Percentiles rank a stretch among this genome's conserved stretches.
phyloP scores from a whole-genome alignment of 805 yeast species.

The Kazachstania psychrophila region DNA sequence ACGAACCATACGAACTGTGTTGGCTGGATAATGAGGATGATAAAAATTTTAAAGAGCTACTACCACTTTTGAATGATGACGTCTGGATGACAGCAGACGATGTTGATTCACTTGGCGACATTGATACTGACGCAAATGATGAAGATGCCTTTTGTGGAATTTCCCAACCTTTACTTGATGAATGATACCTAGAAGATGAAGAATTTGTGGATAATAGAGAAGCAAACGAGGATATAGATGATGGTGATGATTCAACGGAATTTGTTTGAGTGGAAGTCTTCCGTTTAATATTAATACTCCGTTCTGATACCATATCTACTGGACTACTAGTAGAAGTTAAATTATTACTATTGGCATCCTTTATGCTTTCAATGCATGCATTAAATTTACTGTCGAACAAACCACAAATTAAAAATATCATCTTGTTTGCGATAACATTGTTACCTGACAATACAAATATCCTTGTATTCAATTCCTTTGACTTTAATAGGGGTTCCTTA shows the following conservation, averaged over 20 bases:
- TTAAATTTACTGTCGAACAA: conserved; percentile 33
- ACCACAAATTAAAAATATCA: conserved; percentile 45
- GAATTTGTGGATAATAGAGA: background rate
- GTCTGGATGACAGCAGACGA: conserved; percentile 28
- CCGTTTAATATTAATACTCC: no score
- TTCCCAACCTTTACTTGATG: conserved; percentile 33
- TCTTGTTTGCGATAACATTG: conserved; percentile 50
- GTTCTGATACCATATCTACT: no score
- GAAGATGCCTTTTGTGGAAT: conserved; percentile 30
- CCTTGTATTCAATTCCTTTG: conserved; percentile 33
- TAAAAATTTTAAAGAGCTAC: conserved; percentile 31
- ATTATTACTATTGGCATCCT: no score
- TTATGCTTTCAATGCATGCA: conserved; percentile 5
- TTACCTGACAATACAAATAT: conserved; percentile 51
- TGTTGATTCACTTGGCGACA: conserved; percentile 25
- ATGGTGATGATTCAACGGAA: conserved; percentile 3
- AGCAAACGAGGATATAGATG: conserved; percentile 3
- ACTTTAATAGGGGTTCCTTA: conserved; percentile 11
- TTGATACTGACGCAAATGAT: conserved; percentile 23
- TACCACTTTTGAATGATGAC: conserved; percentile 29
- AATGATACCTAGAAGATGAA: conserved; percentile 7
- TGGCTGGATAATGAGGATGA: conserved; percentile 33
- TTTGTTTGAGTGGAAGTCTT: no score
- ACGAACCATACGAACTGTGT: conserved; percentile 27
- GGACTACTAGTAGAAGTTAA: no score